These are phyloP conservation scores for Xylariaceae sp. DNA, from an alignment of 2,329 filamentous ascomycete species.

Conservation along the genomic window DNA sequence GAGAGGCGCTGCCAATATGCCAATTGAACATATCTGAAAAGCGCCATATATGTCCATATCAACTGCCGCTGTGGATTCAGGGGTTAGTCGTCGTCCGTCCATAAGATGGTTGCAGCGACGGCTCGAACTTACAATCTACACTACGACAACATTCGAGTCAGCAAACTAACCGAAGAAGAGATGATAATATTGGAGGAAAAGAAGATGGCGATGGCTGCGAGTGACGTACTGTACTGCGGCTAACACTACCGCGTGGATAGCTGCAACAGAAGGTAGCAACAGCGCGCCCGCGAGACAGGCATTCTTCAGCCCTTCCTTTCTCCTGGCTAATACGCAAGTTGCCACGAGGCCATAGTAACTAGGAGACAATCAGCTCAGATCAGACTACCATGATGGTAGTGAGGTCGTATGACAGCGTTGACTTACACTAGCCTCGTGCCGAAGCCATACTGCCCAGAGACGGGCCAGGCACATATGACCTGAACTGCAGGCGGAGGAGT, in stretches of 20 bases:
- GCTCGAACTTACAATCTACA: slow-evolving; percentile 44
- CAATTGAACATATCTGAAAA: slow-evolving; percentile 62
- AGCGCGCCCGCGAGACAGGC: slow-evolving; percentile 59
- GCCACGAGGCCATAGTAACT: slow-evolving; percentile 60
- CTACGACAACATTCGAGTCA: slow-evolving; percentile 3
- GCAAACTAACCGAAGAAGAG: background rate
- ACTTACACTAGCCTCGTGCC: slow-evolving; percentile 38
- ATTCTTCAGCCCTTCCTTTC: slow-evolving; percentile 55
- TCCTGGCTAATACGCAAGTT: slow-evolving; percentile 58
- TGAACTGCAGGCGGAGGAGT: slow-evolving; percentile 21
- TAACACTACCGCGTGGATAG: slow-evolving; percentile 58
- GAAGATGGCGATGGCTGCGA: background rate
- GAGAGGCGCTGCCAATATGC: slow-evolving; percentile 58
- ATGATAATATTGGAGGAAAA: background rate
- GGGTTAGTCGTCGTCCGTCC: background rate
- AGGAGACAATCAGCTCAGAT: slow-evolving; percentile 4
- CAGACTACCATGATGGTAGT: background rate
- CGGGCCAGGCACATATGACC: slow-evolving; percentile 40
- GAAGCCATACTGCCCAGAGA: slow-evolving; percentile 39
- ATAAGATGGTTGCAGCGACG: background rate
- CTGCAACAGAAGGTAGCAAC: slow-evolving; percentile 58
- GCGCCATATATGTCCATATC: slow-evolving; percentile 66
- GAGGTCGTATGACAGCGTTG: background rate
- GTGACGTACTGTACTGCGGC: slow-evolving; percentile 45
- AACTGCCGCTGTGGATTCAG: slow-evolving; percentile 45